Evolutionary conservation across 345 rosid genomes (phyloP), one percentile per base, ranked within the genome.

Genomic region (Aethionema arabicum): DNA sequence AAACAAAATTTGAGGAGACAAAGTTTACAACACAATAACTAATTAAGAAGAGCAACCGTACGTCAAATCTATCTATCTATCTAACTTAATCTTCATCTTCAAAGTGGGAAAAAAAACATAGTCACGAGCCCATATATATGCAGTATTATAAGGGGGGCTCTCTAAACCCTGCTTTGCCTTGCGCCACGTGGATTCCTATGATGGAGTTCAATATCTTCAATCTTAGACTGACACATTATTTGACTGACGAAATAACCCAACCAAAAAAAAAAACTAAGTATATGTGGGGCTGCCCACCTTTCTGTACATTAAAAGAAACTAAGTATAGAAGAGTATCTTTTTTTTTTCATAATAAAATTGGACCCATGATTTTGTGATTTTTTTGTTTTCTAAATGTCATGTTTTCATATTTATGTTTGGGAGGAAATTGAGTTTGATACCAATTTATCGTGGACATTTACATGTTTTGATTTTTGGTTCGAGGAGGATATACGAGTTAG

Each of bases 251-350:
- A 56, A 70, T 69, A 53, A 70, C 52, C 63, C 75, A 65, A 54
- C 75, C 52, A 72, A 65, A 40, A 40, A 49, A 21, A 60, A 42
- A 38, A 52, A 51, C 44, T 52, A 21, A 21, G 27, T 21, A 58
- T 54, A 71, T 59, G 70, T 65, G 66, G 75, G 70, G 70, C 32
- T 58, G 32, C 61, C 32, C 66, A 72, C 52, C 75, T n/a, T n/a
- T n/a, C n/a, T n/a, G n/a, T n/a, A n/a, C n/a, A n/a, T n/a, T n/a
- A n/a, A n/a, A n/a, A n/a, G n/a, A n/a, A n/a, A n/a, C n/a, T n/a
- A n/a, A n/a, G n/a, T n/a, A n/a, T n/a, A n/a, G n/a, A n/a, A n/a
- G n/a, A n/a, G n/a, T n/a, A n/a, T n/a, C n/a, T n/a, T n/a, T n/a
- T n/a, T n/a, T n/a, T n/a, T n/a, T n/a, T n/a, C n/a, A n/a, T n/a